phyloP scores from a whole-genome alignment of 345 rosid species.

The Lumnitzera littorea region DNA sequence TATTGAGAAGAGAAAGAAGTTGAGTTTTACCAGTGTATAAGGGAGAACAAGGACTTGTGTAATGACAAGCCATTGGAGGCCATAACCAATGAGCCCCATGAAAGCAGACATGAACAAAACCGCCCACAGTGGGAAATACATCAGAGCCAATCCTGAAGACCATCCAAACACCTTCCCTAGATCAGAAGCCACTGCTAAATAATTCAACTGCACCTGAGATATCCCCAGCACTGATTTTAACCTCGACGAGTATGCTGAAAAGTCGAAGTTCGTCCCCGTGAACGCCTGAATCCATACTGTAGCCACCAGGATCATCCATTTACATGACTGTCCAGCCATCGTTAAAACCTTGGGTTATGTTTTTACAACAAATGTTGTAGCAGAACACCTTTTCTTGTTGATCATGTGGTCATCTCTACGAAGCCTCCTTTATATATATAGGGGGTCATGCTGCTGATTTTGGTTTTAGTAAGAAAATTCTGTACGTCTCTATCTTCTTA shows the following conservation, averaged over 20 bases:
- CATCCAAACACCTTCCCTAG: slow-evolving; percentile 89
- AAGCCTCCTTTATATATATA: no score
- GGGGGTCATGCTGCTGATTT: no score
- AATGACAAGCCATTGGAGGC: slow-evolving; percentile 82
- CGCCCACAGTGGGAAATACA: slow-evolving; percentile 62
- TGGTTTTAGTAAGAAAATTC: no score
- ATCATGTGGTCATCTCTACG: no score
- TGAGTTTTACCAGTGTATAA: slow-evolving; percentile 50
- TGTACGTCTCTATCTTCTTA: no score
- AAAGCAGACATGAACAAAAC: slow-evolving; percentile 80
- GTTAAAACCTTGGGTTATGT: not conserved
- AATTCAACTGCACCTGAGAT: slow-evolving; percentile 86
- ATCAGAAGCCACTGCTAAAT: slow-evolving; percentile 90
- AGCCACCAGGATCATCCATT: slow-evolving; percentile 95
- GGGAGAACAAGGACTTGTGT: slow-evolving; percentile 54
- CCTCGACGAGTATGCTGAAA: slow-evolving; percentile 79
- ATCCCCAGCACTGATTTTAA: slow-evolving; percentile 69
- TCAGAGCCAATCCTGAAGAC: slow-evolving; percentile 84
- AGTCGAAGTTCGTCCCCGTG: slow-evolving; percentile 95
- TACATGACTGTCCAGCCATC: slow-evolving; percentile 80
- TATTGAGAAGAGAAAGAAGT: not conserved
- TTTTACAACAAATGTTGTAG: not conserved
- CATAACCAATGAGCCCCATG: slow-evolving; percentile 83
- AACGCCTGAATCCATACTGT: slow-evolving; percentile 96
- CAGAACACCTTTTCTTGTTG: no score